Percentiles rank a stretch among this genome's conserved stretches.
phyloP scores from a whole-genome alignment of 2,329 filamentous ascomycete species.

The Endoconidiophora polonica region DNA sequence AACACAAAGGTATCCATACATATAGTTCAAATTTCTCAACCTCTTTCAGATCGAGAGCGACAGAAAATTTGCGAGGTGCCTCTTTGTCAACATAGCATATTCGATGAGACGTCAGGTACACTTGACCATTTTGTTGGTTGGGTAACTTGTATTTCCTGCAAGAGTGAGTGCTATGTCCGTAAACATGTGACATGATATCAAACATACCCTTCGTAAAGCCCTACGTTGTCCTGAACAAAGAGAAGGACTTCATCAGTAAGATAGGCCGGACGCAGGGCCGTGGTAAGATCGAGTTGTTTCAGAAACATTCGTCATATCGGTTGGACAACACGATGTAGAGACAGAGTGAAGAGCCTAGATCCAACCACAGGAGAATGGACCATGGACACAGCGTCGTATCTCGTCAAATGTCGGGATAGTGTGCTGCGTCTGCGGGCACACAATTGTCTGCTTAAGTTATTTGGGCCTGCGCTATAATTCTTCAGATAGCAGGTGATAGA shows the following conservation, averaged over 20 bases:
- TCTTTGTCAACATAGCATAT: constrained; percentile 86
- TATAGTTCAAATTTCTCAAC: constrained; percentile 85
- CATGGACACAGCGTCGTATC: no score
- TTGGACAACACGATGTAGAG: constrained; percentile 16
- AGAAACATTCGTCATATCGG: constrained; percentile 68
- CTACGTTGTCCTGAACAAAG: constrained; percentile 94
- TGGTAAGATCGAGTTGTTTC: constrained; percentile 88
- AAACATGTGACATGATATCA: neutral
- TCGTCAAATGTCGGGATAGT: no score
- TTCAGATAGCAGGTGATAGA: no score
- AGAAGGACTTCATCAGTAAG: constrained; percentile 86
- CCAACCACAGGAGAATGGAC: no score
- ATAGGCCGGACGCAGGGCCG: constrained; percentile 81
- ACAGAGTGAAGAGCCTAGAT: neutral
- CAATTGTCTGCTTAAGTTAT: no score
- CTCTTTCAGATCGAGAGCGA: constrained; percentile 75
- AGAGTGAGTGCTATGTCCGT: constrained; percentile 12
- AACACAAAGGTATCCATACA: constrained; percentile 27
- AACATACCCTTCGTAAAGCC: constrained; percentile 80
- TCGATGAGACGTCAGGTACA: constrained; percentile 89
- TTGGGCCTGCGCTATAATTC: no score
- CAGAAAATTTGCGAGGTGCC: constrained; percentile 69
- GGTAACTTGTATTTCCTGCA: constrained; percentile 84
- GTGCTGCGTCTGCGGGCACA: no score
- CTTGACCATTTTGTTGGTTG: constrained; percentile 86